Evolutionary conservation across 2,329 filamentous ascomycete genomes (phyloP), one percentile per base, ranked within the genome.

Genomic region (Septoria linicola): DNA sequence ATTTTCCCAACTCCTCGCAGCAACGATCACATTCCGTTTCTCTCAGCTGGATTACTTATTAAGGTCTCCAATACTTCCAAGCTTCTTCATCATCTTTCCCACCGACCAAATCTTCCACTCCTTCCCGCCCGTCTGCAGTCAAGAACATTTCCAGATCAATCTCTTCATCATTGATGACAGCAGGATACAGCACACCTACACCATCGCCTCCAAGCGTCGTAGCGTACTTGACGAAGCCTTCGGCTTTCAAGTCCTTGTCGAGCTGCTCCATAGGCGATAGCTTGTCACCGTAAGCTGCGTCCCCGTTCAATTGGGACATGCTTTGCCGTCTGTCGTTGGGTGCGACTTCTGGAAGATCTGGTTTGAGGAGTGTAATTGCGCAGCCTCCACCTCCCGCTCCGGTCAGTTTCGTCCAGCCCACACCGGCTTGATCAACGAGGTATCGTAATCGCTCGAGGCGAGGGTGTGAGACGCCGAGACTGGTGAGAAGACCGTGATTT

Each of bases 341-440:
- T 1, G 46, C n/a, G 8, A 14, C 8, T 23, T 21, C 37, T 13
- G 47, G 42, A 14, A 37, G 16, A 17, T 81, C 81, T 0, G 88
- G 87, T 58, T 85, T 87, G 41, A 99, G 76, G 3, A 99, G 76
- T 0, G 92, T 95, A 61, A 99, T 97, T 2, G 91, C 92, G 70
- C 95, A 97, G 2, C 93, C 93, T 50, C 93, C 95, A 10, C 93
- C 95, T 17, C 93, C 93, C 1, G 93, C 93, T 27, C 93, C 93
- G 0, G 93, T 99, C 51, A 99, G 80, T 70, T 99, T 99, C 10
- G 93, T 96, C 91, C 91, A 99, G 23, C 93, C 93, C 49, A 96
- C 87, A 34, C 86, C 87, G 50, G 89, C 82, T 62, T 93, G 84
- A 60, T 99, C 92, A 41, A 95, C 87, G 20, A 99, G 76, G 72